Percentiles rank a stretch among this genome's conserved stretches.
Evolutionary conservation across 352 stramenopile genomes (phyloP).

Genomic region (Phytophthora boehmeriae): DNA sequence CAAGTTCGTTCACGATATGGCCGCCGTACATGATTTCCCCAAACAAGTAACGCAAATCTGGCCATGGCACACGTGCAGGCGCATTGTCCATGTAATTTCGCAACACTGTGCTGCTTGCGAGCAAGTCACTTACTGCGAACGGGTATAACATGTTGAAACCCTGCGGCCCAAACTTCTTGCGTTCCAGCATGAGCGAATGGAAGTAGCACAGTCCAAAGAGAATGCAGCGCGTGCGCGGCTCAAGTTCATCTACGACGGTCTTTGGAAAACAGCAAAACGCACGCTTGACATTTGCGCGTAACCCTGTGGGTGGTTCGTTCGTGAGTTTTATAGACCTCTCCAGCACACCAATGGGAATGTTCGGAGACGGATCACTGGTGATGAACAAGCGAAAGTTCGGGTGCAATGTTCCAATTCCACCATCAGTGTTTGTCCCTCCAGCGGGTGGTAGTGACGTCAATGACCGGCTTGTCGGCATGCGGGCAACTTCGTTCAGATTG

Average conservation of each 20-base stretch:
- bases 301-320: slow-evolving; percentile 84
- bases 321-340: slow-evolving; percentile 92
- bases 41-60: slow-evolving; percentile 89
- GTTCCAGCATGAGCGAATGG: slow-evolving; percentile 92
- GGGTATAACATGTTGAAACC: slow-evolving; percentile 93
- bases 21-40: slow-evolving; percentile 91
- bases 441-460: slow-evolving; percentile 13
- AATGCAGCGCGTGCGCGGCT: slow-evolving; percentile 85
- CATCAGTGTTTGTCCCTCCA: slow-evolving; percentile 1
- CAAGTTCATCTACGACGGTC: slow-evolving; percentile 81
- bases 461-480: slow-evolving; percentile 29
- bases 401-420: slow-evolving; percentile 50
- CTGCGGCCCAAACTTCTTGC: slow-evolving; percentile 91
- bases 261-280: slow-evolving; percentile 82
- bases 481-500: slow-evolving; percentile 30
- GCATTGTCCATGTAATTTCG: slow-evolving; percentile 94
- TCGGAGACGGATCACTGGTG: slow-evolving; percentile 84
- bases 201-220: slow-evolving; percentile 94
- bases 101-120: slow-evolving; percentile 83
- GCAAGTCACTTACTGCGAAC: slow-evolving; percentile 87
- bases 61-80: slow-evolving; percentile 87
- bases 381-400: slow-evolving; percentile 89
- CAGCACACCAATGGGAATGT: slow-evolving; percentile 89
- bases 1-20: slow-evolving; percentile 87
- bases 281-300: slow-evolving; percentile 91